Percentiles rank a stretch among this genome's conserved stretches.
These are phyloP conservation scores for Psilocybe cubensis DNA, from an alignment of 768 basidiomycete species.

Conservation along the genomic window DNA sequence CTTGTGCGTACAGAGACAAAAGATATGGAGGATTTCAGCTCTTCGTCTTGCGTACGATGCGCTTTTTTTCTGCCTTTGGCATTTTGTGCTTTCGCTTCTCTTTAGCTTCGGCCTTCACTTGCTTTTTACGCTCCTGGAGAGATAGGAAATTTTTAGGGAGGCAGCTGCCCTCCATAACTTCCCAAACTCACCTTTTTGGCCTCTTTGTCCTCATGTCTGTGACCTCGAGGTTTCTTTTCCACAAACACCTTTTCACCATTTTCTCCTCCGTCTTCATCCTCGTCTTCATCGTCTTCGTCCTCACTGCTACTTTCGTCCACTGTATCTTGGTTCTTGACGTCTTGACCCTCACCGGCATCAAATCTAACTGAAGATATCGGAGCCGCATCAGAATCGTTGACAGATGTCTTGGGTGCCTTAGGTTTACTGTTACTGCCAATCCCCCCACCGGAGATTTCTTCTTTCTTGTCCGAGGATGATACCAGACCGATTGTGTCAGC, in stretches of 20 bases:
- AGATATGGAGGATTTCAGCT: conserved; percentile 13
- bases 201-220: conserved; percentile 91
- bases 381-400: conserved; percentile 1
- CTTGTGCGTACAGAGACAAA: neutral
- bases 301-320: conserved; percentile 25
- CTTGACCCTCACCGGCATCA: conserved; percentile 10
- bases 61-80: conserved; percentile 94
- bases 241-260: conserved; percentile 40
- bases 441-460: neutral
- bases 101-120: conserved; percentile 81
- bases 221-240: conserved; percentile 76
- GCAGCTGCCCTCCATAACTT: too few species aligned
- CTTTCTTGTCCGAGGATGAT: conserved; percentile 29
- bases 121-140: conserved; percentile 87
- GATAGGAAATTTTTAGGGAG: too few species aligned
- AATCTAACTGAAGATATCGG: conserved; percentile 7
- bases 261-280: conserved; percentile 31
- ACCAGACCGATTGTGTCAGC: conserved; percentile 85
- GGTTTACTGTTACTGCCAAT: neutral
- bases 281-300: conserved; percentile 35
- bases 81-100: conserved; percentile 93
- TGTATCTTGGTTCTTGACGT: conserved; percentile 11
- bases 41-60: conserved; percentile 67
- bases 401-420: neutral
- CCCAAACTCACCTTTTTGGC: conserved; percentile 73